phyloP scores from a whole-genome alignment of 2,329 filamentous ascomycete species.

The Scedosporium aurantiacum region DNA sequence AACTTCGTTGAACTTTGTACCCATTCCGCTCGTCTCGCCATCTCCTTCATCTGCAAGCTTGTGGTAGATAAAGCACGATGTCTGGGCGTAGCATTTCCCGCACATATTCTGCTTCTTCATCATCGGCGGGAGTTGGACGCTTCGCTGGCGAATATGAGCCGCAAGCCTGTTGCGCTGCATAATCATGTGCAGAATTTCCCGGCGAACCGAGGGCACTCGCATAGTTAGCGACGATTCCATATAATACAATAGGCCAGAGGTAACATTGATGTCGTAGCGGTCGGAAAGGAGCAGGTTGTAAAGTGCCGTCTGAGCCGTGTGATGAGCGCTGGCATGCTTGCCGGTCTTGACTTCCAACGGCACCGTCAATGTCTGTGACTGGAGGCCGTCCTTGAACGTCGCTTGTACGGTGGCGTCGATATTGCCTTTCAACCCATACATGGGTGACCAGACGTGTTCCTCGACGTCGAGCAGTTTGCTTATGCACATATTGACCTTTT shows the following conservation, averaged over 20 bases:
- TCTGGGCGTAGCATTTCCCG: slow-evolving; percentile 80
- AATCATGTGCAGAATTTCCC: slow-evolving; percentile 91
- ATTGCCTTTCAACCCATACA: slow-evolving; percentile 94
- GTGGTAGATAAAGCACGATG: slow-evolving; percentile 86
- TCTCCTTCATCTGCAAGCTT: slow-evolving; percentile 77
- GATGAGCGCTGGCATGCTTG: slow-evolving; percentile 67
- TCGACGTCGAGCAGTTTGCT: slow-evolving; percentile 93
- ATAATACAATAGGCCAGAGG: slow-evolving; percentile 88
- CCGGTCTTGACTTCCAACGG: slow-evolving; percentile 96
- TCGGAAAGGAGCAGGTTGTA: slow-evolving; percentile 90
- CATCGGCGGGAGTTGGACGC: slow-evolving; percentile 73
- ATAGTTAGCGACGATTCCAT: slow-evolving; percentile 82
- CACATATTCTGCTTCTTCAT: slow-evolving; percentile 73
- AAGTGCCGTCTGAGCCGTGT: slow-evolving; percentile 86
- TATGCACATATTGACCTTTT: slow-evolving; percentile 70
- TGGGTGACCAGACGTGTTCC: slow-evolving; percentile 96
- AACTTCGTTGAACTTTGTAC: slow-evolving; percentile 70
- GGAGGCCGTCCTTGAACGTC: slow-evolving; percentile 60
- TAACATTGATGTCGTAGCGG: slow-evolving; percentile 85
- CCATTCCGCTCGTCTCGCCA: slow-evolving; percentile 69
- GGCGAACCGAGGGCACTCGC: slow-evolving; percentile 72
- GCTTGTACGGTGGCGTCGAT: slow-evolving; percentile 95
- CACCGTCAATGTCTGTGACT: slow-evolving; percentile 62
- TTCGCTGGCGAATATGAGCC: slow-evolving; percentile 70
- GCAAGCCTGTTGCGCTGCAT: slow-evolving; percentile 89